phyloP scores from a whole-genome alignment of 441 rosid genomes.

The Sinapis alba region DNA sequence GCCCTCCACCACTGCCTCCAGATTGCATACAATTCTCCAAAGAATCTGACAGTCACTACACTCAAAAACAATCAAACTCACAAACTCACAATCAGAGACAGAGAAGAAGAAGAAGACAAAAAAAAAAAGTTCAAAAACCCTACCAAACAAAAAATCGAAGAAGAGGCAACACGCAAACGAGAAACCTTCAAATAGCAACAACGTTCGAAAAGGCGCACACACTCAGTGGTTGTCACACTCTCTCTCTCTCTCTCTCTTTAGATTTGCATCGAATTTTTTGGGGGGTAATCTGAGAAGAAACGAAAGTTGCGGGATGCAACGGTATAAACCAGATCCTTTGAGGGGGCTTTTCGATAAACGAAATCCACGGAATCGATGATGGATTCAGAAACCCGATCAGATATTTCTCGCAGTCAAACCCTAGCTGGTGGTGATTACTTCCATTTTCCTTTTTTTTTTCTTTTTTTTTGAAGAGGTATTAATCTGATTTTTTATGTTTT shows the following conservation, averaged over 20 bases:
- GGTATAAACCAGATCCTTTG: slow-evolving; percentile 44
- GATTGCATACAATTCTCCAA: slow-evolving; percentile 74
- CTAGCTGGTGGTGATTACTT: slow-evolving; percentile 43
- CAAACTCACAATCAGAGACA: neutral
- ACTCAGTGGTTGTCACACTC: neutral
- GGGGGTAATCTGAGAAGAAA: slow-evolving; percentile 8
- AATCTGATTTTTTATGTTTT: neutral
- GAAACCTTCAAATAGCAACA: slow-evolving; percentile 21
- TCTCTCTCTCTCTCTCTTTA: slow-evolving; percentile 36
- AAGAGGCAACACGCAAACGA: slow-evolving; percentile 50
- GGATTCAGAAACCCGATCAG: slow-evolving; percentile 46
- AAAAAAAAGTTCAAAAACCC: slow-evolving; percentile 29
- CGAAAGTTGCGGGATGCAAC: slow-evolving; percentile 49
- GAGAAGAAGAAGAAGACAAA: slow-evolving; percentile 3
- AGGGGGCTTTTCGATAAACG: slow-evolving; percentile 27
- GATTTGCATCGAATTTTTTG: slow-evolving; percentile 38
- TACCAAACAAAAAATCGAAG: slow-evolving; percentile 31
- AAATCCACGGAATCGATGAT: slow-evolving; percentile 50
- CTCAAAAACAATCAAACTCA: slow-evolving; percentile 23
- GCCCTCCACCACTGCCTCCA: slow-evolving; percentile 80
- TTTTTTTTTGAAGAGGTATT: neutral
- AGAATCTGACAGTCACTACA: slow-evolving; percentile 35
- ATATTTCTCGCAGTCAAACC: slow-evolving; percentile 52
- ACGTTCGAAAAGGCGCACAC: neutral
- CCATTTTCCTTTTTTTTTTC: neutral